Evolutionary conservation across 768 basidiomycete genomes (phyloP), one percentile per base, ranked within the genome.

Genomic region (Phanerochaete carnosa): DNA sequence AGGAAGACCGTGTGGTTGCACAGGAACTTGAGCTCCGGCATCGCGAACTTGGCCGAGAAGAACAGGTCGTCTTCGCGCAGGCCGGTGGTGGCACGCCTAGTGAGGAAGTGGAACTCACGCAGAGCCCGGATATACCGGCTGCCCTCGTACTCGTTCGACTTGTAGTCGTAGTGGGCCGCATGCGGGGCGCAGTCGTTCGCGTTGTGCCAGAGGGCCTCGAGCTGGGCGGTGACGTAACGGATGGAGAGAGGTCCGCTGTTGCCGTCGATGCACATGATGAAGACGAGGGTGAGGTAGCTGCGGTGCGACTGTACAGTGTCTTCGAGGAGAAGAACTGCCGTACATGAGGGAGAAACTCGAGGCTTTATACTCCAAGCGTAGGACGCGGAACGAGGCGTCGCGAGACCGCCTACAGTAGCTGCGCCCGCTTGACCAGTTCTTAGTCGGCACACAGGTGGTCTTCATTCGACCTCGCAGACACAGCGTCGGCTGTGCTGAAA

Each of bases 1-100:
- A 72, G 58, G 23, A 69, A 49, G 5, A 60, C 70, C 50, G 71
- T 65, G 55, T 72, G 71, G 59, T 71, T 70, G 62, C 71, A 72
- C 28, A 71, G 59, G 55, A 72, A 72, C 54, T 65, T 58, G 23
- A 72, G 49, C 22, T 61, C 50, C 8, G 71, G 71, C 50, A 58
- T 46, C 47, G 37, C 63, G 37, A 68, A 68, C 9, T 43, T 33
- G 7, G 63, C 64, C 25, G 49, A 39, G 43, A 68, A 64, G 28
- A 57, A 39, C n/a, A 63, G 39, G 26, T 58, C 58, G 49, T 45
- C 55, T 11, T 6, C 43, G 25, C 49, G 7, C 33, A 46, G 28
- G 15, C 37, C 37, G 39, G 28, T 50, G 28, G 26, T 11, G 11
- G 30, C 26, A 15, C 50, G 37, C 25, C 46, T 55, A 33, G 56